Evolutionary conservation across 2,329 filamentous ascomycete genomes (phyloP), one percentile per base, ranked within the genome.

Genomic region (Cercospora canescens): DNA sequence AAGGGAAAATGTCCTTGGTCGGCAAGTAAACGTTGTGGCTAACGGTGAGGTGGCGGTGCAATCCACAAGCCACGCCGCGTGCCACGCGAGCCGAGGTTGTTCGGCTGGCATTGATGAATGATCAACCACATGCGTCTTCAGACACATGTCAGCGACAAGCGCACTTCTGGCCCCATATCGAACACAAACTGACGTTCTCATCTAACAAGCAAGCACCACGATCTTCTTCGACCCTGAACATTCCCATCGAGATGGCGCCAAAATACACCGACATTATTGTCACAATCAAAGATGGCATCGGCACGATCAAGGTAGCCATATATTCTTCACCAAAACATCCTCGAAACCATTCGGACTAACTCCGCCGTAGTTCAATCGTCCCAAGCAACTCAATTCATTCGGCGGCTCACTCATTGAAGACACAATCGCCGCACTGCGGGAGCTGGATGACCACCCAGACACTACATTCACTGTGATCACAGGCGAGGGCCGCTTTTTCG

Each of bases 11-110:
- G 24, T 14, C 26, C 14, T 21, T 28, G 45, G 8, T 45, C 16
- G 2, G 6, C 8, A 12, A 52, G 12, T n/a, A n/a, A n/a, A n/a
- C n/a, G n/a, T n/a, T 56, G 28, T 32, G 52, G 52, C 52, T 18
- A 30, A 3, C 8, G 4, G n/a, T 5, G 3, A 11, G 11, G 52
- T 56, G 52, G 52, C 52, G 30, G 52, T 56, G 52, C 30, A 35
- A 18, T 18, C n/a, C 39, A 48, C 39, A 16, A 35, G 58, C 58
- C 58, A 48, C 58, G 50, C n/a, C 16, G 3, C 39, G 18, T 68
- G 1, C 81, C 81, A 16, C 77, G 75, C 16, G 68, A 34, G 26
- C 76, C 70, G 6, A 82, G 74, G 57, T 74, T 76, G 26, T 72
- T 65, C 26, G 76, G 78, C 72, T 82, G 81, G 2, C 74, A 65